Conservation (phyloP, 768 basidiomycete species). For the Pleurotus pulmonarius region DNA sequence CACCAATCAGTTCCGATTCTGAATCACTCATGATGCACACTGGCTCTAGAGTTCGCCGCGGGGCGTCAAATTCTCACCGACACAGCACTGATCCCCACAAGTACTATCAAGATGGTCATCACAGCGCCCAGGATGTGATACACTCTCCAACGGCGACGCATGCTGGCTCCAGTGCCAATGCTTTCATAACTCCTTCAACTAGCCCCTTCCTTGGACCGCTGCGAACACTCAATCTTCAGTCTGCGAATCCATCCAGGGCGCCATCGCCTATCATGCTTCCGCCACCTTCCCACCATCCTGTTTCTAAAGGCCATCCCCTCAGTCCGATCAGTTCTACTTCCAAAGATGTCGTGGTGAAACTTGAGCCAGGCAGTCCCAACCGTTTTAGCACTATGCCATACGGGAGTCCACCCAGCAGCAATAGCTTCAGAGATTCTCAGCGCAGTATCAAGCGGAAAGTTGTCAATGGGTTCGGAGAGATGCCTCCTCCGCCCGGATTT, state of each 20-base stretch:
- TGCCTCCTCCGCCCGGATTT: conserved; percentile 2
- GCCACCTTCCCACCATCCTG: conserved; percentile 26
- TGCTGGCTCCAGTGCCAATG: conserved; percentile 21
- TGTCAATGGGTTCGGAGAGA: not conserved
- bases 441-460: conserved; percentile 1
- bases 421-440: conserved; percentile 4
- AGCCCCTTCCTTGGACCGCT: conserved; percentile 80
- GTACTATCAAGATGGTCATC: conserved; percentile 22
- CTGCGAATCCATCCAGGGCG: conserved; percentile 63
- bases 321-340: conserved; percentile 12
- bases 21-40: conserved; percentile 37
- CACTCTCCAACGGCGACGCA: conserved; percentile 15
- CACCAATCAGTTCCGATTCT: conserved; percentile 69
- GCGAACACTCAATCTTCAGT: conserved; percentile 72
- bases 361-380: conserved; percentile 20
- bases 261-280: conserved; percentile 69
- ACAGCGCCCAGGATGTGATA: not conserved
- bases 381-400: not conserved
- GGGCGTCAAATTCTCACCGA: not conserved
- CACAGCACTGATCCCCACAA: conserved; percentile 22
- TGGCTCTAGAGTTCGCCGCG: conserved; percentile 17
- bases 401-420: not conserved
- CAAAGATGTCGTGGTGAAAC: conserved; percentile 16
- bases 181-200: conserved; percentile 60
- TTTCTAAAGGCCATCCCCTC: conserved; percentile 12